Evolutionary conservation across 495 filamentous ascomycete genomes (phyloP).

Genomic region (Aspergillus affinis): DNA sequence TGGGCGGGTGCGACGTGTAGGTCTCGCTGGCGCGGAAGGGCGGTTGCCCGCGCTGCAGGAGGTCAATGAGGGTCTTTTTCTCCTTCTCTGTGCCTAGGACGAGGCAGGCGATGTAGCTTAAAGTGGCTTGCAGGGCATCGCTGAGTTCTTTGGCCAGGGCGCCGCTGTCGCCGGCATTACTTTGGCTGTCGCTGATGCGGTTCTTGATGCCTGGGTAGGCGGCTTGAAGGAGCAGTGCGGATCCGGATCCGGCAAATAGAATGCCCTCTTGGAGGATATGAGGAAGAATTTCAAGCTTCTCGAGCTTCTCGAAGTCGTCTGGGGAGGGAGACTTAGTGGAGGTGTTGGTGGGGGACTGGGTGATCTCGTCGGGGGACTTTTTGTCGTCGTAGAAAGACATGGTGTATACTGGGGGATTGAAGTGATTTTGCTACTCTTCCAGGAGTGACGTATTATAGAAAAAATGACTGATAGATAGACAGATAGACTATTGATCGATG

Average conservation of each 20-base stretch:
- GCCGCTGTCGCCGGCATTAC: slow-evolving; percentile 13
- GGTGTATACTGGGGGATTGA: background rate
- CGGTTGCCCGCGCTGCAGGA: slow-evolving; percentile 24
- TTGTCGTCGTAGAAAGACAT: slow-evolving; percentile 19
- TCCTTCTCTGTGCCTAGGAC: slow-evolving; percentile 39
- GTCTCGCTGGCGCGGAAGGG: slow-evolving; percentile 27
- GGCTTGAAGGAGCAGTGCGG: slow-evolving; percentile 42
- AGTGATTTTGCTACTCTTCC: background rate
- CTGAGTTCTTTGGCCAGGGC: slow-evolving; percentile 36
- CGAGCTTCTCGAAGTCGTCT: slow-evolving; percentile 34
- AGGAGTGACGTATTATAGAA: background rate
- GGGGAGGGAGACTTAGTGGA: slow-evolving; percentile 18
- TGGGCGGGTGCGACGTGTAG: slow-evolving; percentile 24
- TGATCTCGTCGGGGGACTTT: slow-evolving; percentile 23
- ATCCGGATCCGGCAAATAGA: slow-evolving; percentile 38
- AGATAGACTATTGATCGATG: background rate
- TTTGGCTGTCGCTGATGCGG: slow-evolving; percentile 18
- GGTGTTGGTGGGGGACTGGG: slow-evolving; percentile 11
- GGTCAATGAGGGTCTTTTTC: slow-evolving; percentile 32
- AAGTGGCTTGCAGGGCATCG: slow-evolving; percentile 32
- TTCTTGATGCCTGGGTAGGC: slow-evolving; percentile 34
- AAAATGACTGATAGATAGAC: background rate
- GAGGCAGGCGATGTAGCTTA: slow-evolving; percentile 41
- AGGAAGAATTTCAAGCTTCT: slow-evolving; percentile 37
- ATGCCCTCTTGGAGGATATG: slow-evolving; percentile 44